Evolutionary conservation across 306 rosid species (phyloP).

Genomic region (Citrullus colocynthis): DNA sequence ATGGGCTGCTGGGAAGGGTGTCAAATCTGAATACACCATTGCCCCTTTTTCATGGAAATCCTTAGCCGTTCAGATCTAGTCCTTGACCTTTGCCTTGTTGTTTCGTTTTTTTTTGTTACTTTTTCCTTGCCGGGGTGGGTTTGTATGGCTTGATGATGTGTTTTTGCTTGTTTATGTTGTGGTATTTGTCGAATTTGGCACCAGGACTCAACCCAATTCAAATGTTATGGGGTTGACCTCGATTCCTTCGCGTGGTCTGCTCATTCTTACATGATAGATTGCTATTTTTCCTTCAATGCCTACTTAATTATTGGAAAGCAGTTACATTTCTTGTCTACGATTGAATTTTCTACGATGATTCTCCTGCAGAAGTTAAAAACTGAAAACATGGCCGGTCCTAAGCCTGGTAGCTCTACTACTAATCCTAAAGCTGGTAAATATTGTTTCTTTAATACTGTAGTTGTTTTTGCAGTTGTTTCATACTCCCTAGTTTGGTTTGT

Average conservation of each 20-base stretch:
- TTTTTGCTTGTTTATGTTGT: neutral
- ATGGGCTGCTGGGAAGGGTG: neutral
- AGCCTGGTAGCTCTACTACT: constrained; percentile 4
- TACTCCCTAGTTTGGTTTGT: neutral
- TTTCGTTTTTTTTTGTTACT: no score
- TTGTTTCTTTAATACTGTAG: neutral
- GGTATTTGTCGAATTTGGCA: neutral
- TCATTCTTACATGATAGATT: neutral
- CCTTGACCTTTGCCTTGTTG: neutral
- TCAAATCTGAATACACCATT: neutral
- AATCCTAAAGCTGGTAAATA: constrained; percentile 2
- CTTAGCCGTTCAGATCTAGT: neutral
- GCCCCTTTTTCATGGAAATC: neutral
- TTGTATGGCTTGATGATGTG: neutral
- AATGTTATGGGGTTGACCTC: neutral
- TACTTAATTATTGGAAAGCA: neutral
- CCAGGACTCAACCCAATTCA: neutral
- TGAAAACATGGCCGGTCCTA: neutral
- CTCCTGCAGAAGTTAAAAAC: neutral
- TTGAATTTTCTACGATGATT: neutral
- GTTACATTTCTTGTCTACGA: neutral
- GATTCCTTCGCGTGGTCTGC: neutral
- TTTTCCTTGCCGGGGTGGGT: neutral
- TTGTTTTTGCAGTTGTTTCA: neutral
- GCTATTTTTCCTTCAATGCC: neutral